Evolutionary conservation across 2,329 filamentous ascomycete species (phyloP).

Genomic region (Stemphylium beticola): DNA sequence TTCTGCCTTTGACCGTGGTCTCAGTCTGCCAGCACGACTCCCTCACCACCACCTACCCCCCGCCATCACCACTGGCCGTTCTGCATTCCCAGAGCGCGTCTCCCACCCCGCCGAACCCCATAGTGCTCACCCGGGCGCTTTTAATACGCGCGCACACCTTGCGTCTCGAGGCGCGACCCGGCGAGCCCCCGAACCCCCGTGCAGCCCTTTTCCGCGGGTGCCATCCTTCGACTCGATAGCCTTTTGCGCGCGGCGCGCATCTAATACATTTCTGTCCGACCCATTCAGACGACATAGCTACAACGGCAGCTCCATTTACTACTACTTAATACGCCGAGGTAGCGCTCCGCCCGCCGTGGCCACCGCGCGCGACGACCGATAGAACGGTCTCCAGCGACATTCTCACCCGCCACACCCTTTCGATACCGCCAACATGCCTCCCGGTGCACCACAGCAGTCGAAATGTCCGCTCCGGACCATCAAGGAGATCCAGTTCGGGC

Average conservation of each 20-base stretch:
- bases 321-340: constrained; percentile 26
- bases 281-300: constrained; percentile 23
- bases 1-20: constrained; percentile 19
- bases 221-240: constrained; percentile 38
- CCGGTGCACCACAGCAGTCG: constrained; percentile 79
- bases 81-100: constrained; percentile 45
- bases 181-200: constrained; percentile 36
- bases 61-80: constrained; percentile 41
- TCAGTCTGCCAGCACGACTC: constrained; percentile 26
- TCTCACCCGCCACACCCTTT: constrained; percentile 9
- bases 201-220: constrained; percentile 38
- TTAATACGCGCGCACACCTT: constrained; percentile 31
- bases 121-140: constrained; percentile 36
- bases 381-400: constrained; percentile 17
- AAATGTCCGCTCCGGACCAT: constrained; percentile 86
- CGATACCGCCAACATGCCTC: constrained; percentile 68
- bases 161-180: constrained; percentile 30
- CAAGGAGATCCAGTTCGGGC: constrained; percentile 98
- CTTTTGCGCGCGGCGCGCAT: constrained; percentile 45
- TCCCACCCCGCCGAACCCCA: constrained; percentile 28
- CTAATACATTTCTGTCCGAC: constrained; percentile 17
- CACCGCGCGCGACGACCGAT: constrained; percentile 33
- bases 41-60: constrained; percentile 34
- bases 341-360: constrained; percentile 40
- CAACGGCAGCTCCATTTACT: constrained; percentile 23